Evolutionary conservation across 169 alveolate species (phyloP), one percentile per base, ranked within the genome.

Genomic region (Plasmodium ovale): DNA sequence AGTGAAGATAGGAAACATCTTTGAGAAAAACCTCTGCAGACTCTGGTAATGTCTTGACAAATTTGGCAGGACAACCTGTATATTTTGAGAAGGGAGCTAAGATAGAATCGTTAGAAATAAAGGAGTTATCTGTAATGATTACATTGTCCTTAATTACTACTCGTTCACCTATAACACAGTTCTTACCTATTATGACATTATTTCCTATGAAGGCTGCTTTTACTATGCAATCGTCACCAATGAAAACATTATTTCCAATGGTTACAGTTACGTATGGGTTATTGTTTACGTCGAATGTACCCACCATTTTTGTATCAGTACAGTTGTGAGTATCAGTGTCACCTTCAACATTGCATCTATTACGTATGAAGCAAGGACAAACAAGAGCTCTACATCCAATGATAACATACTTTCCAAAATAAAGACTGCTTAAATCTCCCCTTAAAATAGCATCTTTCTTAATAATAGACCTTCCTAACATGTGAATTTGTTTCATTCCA

Each of bases 61-160:
- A 91, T 31, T 85, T 88, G 9, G 95, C 97, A 14, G 98, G 98
- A 29, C 90, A 89, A 47, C 98, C 98, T 10, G 96, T 95, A 88
- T 92, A 95, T 59, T 92, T 93, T 58, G 97, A 92, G 87, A 92
- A 92, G 5, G 97, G 93, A 31, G 97, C 93, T 23, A 96, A 92
- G 59, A 79, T 88, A 56, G 96, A 89, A 82, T 96, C 98, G 58
- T 96, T 93, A 3, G 95, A 94, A 49, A 96, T 79, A 79, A 91
- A 82, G 16, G 97, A 84, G 70, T 92, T 89, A 72, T 96, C 97
- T 56, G 89, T 79, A n/a, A 96, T 92, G 51, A 82, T 89, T 53
- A 93, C 94, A 79, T 94, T 93, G 82, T 93, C 96, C 77, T 87
- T 93, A 9, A 96, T 91, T n/a, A 87, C 91, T 23, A 94, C 91